These are phyloP conservation scores for Neolentinus lepideus DNA, from an alignment of 1,284 basidiomycete species.

Conservation along the genomic window DNA sequence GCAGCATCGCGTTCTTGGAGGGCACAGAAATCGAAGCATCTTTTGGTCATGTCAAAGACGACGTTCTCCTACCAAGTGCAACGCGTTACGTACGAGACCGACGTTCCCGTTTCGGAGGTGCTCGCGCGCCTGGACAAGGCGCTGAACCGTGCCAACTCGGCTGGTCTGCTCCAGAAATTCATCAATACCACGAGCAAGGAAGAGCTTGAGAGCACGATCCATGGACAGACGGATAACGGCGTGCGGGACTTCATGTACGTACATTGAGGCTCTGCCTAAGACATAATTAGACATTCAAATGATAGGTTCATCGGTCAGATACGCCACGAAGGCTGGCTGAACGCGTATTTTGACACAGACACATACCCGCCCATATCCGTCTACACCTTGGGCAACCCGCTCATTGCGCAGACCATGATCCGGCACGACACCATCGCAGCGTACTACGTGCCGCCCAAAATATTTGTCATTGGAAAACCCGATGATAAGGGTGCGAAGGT, in stretches of 20 bases:
- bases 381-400: slow-evolving; percentile 48
- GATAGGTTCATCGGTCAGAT: slow-evolving; percentile 38
- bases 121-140: slow-evolving; percentile 35
- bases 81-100: slow-evolving; percentile 37
- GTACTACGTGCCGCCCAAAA: slow-evolving; percentile 38
- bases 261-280: background rate
- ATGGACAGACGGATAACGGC: slow-evolving; percentile 22
- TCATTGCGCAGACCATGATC: slow-evolving; percentile 41
- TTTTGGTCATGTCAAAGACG: background rate
- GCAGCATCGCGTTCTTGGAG: too few relatives aligned
- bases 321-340: slow-evolving; percentile 34
- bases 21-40: too few relatives aligned
- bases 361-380: slow-evolving; percentile 25
- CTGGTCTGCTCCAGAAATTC: slow-evolving; percentile 22
- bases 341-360: slow-evolving; percentile 19
- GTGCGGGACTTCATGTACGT: slow-evolving; percentile 37
- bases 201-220: slow-evolving; percentile 28
- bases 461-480: slow-evolving; percentile 36
- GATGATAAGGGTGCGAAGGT: slow-evolving; percentile 33
- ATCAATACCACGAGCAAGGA: slow-evolving; percentile 23
- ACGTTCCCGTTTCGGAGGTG: slow-evolving; percentile 32
- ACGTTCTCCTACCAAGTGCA: slow-evolving; percentile 22
- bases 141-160: slow-evolving; percentile 32
- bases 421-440: slow-evolving; percentile 34
- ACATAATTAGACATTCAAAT: background rate